Conservation (phyloP, 352 stramenopile species). For the Globisporangium polare region DNA sequence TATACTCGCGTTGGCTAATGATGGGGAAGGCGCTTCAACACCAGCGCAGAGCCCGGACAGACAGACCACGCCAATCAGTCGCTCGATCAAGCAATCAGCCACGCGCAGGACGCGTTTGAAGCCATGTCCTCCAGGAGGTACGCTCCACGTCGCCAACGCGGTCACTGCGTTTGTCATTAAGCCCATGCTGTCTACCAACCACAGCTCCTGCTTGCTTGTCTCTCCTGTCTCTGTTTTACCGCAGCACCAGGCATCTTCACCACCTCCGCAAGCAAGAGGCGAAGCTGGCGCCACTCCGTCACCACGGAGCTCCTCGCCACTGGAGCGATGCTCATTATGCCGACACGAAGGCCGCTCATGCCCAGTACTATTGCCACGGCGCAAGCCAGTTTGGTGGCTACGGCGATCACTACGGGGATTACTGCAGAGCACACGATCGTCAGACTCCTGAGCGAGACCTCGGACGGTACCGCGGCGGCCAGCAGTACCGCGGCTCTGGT, state of each 20-base stretch:
- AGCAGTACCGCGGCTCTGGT: background rate
- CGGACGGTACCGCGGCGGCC: background rate
- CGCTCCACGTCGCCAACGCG: too few relatives aligned
- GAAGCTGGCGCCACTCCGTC: background rate
- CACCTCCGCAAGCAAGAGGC: background rate
- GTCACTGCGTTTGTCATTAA: too few relatives aligned
- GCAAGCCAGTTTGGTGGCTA: background rate
- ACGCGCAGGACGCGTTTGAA: background rate
- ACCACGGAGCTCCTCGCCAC: background rate
- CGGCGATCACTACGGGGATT: background rate
- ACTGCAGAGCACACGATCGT: background rate
- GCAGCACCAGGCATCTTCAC: background rate
- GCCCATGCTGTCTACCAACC: background rate
- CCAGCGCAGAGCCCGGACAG: background rate
- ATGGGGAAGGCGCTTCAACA: slow-evolving; percentile 4
- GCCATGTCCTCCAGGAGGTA: background rate
- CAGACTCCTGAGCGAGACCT: background rate
- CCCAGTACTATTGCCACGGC: background rate
- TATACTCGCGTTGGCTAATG: slow-evolving; percentile 5
- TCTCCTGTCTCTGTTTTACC: background rate
- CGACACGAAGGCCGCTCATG: background rate
- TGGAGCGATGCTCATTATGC: background rate
- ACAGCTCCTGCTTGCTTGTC: too few relatives aligned
- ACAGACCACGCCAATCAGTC: background rate
- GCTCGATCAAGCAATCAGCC: background rate